A percentile compares a stretch with the other conserved stretches of the same genome.
Conservation (phyloP, 768 basidiomycete species). For the Crucibulum laeve region DNA sequence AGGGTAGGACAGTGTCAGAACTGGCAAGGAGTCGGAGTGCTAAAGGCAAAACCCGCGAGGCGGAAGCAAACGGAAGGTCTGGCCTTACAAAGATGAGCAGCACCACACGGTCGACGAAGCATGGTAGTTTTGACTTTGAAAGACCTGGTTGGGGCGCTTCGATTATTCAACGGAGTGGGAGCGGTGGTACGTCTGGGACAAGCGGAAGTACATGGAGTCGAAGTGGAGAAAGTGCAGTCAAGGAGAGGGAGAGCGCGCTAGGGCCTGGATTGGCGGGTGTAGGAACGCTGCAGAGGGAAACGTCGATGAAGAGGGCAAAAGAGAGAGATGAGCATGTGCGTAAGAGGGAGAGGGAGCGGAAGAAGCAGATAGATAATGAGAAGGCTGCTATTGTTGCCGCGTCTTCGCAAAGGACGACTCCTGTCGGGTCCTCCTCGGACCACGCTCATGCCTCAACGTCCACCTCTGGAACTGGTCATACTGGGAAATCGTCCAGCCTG, state of each 20-base stretch:
- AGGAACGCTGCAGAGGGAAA: constrained; percentile 37
- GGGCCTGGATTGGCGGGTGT: constrained; percentile 42
- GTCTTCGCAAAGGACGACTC: constrained; percentile 15
- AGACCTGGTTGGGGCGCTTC: constrained; percentile 46
- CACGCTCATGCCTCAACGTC: constrained; percentile 37
- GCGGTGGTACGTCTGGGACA: constrained; percentile 28
- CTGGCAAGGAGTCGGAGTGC: constrained; percentile 10
- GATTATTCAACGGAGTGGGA: constrained; percentile 42
- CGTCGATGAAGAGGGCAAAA: constrained; percentile 33
- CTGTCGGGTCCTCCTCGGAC: constrained; percentile 23
- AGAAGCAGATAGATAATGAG: constrained; percentile 11
- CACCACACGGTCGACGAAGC: constrained; percentile 44
- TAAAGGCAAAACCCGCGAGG: constrained; percentile 17
- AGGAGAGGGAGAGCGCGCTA: constrained; percentile 30
- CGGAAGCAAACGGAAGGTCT: constrained; percentile 10
- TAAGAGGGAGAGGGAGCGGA: constrained; percentile 15
- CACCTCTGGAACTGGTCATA: constrained; percentile 25
- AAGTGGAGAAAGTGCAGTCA: constrained; percentile 19
- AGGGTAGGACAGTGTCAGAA: constrained; percentile 13
- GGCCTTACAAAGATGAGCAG: constrained; percentile 19
- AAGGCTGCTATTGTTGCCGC: constrained; percentile 11
- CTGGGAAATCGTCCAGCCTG: constrained; percentile 49
- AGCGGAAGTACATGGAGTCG: constrained; percentile 26
- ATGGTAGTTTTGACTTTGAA: constrained; percentile 77
- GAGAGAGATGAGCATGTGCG: constrained; percentile 30